Conservation (phyloP, 176 grass and related monocot genomes). For the Oryza australiensis region DNA sequence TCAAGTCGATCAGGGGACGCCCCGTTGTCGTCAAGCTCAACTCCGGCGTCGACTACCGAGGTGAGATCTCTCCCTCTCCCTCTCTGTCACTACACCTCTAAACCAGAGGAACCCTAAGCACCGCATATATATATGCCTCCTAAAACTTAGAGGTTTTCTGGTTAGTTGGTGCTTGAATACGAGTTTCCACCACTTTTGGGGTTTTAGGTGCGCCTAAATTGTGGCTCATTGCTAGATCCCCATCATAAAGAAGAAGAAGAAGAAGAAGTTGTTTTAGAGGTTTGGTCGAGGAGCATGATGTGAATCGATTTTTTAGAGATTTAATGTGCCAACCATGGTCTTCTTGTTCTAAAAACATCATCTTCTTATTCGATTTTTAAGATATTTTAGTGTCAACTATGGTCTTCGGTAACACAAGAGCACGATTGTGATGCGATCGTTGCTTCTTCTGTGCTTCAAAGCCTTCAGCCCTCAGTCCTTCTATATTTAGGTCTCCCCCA, state of each 20-base stretch:
- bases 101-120: constrained; percentile 41
- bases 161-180: background rate
- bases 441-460: background rate
- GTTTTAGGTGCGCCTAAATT: background rate
- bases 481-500: background rate
- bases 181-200: background rate
- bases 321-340: too few species aligned
- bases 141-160: background rate
- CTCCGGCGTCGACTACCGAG: constrained; percentile 93
- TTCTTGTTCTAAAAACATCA: too few species aligned
- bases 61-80: constrained; percentile 22
- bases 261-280: background rate
- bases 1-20: constrained; percentile 92
- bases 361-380: background rate
- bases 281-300: background rate
- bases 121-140: too few species aligned
- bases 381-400: constrained; percentile 7
- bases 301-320: too few species aligned
- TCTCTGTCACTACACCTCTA: background rate
- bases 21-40: constrained; percentile 98
- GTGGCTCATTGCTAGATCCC: background rate
- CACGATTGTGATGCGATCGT: background rate
- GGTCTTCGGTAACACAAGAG: background rate
- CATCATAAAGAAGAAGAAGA: too few species aligned
- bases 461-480: background rate